phyloP scores from a whole-genome alignment of 495 filamentous ascomycete genomes.

The Penicillium coprophilum region DNA sequence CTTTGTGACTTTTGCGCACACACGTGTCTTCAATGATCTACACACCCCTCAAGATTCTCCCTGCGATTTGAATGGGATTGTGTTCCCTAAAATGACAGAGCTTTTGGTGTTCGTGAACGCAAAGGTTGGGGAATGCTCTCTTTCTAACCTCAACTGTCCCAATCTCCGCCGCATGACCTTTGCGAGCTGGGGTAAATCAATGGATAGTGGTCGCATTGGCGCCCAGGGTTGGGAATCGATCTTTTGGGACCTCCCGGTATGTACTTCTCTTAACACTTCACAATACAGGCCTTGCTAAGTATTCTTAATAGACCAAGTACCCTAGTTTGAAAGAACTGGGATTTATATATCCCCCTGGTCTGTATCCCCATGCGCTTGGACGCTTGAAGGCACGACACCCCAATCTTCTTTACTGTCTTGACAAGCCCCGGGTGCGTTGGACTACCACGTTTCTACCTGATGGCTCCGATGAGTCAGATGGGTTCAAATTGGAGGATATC shows the following conservation, averaged over 20 bases:
- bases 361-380: not conserved
- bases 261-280: not conserved
- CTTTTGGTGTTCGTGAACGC: not conserved
- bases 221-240: not conserved
- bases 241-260: slow-evolving; percentile 1
- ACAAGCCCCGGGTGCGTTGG: no score
- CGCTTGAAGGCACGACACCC: not conserved
- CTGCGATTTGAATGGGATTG: not conserved
- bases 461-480: no score
- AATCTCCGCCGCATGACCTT: not conserved
- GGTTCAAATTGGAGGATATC: no score
- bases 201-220: no score
- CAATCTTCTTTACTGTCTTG: not conserved
- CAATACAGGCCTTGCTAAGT: no score
- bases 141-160: not conserved
- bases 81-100: not conserved
- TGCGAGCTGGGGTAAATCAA: no score
- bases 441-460: no score
- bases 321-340: not conserved
- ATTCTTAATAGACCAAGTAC: not conserved
- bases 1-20: not conserved
- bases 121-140: not conserved
- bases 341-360: not conserved
- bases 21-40: no score
- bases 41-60: not conserved